Conservation (phyloP, 768 basidiomycete species). For the Calocybe indica region DNA sequence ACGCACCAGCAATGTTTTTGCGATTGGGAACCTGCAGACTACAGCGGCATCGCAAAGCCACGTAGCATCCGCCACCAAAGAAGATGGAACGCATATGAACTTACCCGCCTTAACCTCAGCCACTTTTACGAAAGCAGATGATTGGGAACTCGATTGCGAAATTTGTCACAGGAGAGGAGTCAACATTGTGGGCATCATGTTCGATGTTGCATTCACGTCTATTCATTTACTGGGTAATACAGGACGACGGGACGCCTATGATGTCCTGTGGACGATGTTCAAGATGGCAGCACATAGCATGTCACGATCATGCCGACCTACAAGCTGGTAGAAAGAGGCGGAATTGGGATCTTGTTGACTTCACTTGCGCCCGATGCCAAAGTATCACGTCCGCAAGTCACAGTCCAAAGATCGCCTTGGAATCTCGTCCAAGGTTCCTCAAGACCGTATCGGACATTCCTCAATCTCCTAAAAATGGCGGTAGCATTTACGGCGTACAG, state of each 20-base stretch:
- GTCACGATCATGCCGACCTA: conserved; percentile 72
- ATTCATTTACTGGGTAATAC: conserved; percentile 1
- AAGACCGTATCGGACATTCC: neutral
- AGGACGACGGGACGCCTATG: conserved; percentile 80
- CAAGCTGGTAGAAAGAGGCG: conserved; percentile 58
- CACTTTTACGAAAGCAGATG: conserved; percentile 52
- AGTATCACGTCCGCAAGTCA: conserved; percentile 7
- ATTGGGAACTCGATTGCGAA: conserved; percentile 89
- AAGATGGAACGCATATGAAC: no score
- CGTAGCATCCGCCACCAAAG: no score
- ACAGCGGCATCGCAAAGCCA: conserved; percentile 10
- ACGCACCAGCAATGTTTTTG: neutral
- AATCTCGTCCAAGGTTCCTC: conserved; percentile 6
- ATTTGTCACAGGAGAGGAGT: conserved; percentile 68
- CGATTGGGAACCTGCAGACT: neutral
- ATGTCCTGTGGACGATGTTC: conserved; percentile 78
- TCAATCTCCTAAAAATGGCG: conserved; percentile 9
- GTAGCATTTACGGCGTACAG: conserved; percentile 3
- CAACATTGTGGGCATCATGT: conserved; percentile 53
- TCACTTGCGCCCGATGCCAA: conserved; percentile 63
- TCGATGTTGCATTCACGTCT: neutral
- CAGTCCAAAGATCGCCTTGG: neutral
- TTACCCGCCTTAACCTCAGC: conserved; percentile 14
- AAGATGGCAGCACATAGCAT: conserved; percentile 87
- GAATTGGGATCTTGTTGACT: conserved; percentile 85